Conservation (phyloP, 1,139 yeast species). For the Ogataea hybrid region DNA sequence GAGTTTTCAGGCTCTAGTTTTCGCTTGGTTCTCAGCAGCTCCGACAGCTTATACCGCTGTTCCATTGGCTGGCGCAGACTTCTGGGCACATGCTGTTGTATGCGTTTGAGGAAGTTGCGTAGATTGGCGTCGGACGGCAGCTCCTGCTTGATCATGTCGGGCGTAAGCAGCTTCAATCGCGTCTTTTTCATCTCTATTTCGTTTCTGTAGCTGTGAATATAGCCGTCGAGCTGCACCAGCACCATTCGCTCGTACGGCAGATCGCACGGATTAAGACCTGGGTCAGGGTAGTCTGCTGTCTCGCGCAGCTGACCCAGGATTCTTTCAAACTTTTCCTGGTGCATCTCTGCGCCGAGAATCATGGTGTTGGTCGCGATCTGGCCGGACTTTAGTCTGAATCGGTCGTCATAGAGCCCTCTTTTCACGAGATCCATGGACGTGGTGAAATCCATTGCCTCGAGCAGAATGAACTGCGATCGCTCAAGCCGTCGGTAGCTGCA, state of each 20-base stretch:
- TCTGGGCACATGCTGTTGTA: slow-evolving; percentile 5
- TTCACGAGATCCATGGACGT: not conserved
- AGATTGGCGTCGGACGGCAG: slow-evolving; percentile 2
- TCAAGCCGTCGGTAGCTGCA: not conserved
- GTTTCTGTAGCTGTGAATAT: not conserved
- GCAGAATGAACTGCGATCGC: not conserved
- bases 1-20: not conserved
- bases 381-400: not conserved
- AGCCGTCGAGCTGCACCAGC: not conserved
- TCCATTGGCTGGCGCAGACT: slow-evolving; percentile 8
- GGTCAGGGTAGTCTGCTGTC: not conserved
- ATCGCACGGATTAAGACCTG: slow-evolving; percentile 1
- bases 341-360: slow-evolving; percentile 3
- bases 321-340: slow-evolving; percentile 1
- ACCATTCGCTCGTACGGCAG: slow-evolving; percentile 1
- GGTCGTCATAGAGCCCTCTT: not conserved
- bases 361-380: not conserved
- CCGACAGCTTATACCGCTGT: slow-evolving; percentile 3
- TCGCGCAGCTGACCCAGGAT: not conserved
- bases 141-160: not conserved
- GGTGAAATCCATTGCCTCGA: slow-evolving; percentile 3
- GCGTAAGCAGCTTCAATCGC: slow-evolving; percentile 1
- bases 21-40: not conserved
- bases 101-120: slow-evolving; percentile 7
- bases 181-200: slow-evolving; percentile 20